These are phyloP conservation scores for Phytophthora syringae DNA, from an alignment of 352 stramenopile species.

Conservation along the genomic window DNA sequence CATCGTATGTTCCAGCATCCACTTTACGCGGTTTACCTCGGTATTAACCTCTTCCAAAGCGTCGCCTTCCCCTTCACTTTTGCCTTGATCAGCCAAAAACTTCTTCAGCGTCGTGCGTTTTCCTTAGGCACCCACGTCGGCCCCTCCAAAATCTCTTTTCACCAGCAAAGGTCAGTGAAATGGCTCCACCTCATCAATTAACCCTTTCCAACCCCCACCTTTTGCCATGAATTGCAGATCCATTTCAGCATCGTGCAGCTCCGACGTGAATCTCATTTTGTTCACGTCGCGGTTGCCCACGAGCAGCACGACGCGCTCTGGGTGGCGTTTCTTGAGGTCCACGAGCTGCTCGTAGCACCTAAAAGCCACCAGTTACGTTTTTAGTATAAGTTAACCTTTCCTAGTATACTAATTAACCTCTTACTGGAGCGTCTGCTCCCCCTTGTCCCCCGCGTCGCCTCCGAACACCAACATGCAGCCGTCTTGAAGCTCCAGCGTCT, in stretches of 20 bases:
- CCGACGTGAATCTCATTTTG: conserved; percentile 90
- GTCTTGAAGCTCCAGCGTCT: conserved; percentile 64
- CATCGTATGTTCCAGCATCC: conserved; percentile 93
- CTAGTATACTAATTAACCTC: conserved; percentile 3
- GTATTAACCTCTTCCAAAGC: conserved; percentile 63
- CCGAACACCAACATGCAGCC: conserved; percentile 90
- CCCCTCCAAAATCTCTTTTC: conserved; percentile 70
- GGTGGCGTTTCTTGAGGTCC: conserved; percentile 86
- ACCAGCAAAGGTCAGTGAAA: conserved; percentile 3
- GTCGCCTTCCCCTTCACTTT: not conserved
- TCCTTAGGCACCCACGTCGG: conserved; percentile 68
- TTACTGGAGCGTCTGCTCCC: conserved; percentile 83
- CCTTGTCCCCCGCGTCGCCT: conserved; percentile 93
- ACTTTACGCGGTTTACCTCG: conserved; percentile 85
- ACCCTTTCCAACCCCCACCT: conserved; percentile 31
- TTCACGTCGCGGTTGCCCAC: conserved; percentile 95
- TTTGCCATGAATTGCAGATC: conserved; percentile 61
- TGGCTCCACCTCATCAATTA: not conserved
- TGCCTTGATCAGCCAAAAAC: conserved; percentile 48
- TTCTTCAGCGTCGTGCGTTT: conserved; percentile 60
- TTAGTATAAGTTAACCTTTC: not conserved
- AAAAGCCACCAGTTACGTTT: not conserved
- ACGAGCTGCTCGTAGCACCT: conserved; percentile 88
- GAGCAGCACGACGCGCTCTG: conserved; percentile 90
- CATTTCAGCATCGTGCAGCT: conserved; percentile 82